Percentiles rank a stretch among this genome's conserved stretches.
Conservation (phyloP, 75 land plant genomes). For the Pinus tabuliformis region DNA sequence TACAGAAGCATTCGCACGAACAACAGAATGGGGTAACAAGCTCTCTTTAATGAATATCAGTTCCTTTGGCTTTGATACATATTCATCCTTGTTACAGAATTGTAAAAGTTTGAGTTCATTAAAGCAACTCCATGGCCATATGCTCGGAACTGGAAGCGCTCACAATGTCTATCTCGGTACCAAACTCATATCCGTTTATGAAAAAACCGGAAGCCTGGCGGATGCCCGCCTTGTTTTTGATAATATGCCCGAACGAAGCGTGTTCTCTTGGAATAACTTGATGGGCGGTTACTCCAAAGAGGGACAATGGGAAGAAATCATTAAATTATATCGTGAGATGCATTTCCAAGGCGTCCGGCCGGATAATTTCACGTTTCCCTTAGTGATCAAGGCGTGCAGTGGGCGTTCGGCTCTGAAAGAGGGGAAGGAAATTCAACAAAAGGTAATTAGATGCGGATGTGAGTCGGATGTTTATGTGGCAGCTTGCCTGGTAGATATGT, state of each 20-base stretch:
- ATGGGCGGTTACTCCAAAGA: slow-evolving; percentile 56
- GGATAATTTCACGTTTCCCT: slow-evolving; percentile 55
- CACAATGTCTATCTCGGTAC: slow-evolving; percentile 28
- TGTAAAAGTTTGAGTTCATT: not conserved
- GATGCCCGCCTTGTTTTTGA: slow-evolving; percentile 61
- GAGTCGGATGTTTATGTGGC: slow-evolving; percentile 13
- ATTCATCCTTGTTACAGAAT: no score
- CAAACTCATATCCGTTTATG: slow-evolving; percentile 51
- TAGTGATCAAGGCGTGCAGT: slow-evolving; percentile 48
- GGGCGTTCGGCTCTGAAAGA: slow-evolving; percentile 12
- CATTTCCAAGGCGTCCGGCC: slow-evolving; percentile 52
- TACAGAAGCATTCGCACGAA: no score
- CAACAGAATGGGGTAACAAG: no score
- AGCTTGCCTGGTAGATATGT: slow-evolving; percentile 31
- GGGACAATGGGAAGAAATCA: slow-evolving; percentile 51
- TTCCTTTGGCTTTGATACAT: no score
- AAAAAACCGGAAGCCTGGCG: slow-evolving; percentile 25
- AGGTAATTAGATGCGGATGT: slow-evolving; percentile 14
- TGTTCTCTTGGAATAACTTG: slow-evolving; percentile 63
- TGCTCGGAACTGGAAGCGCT: slow-evolving; percentile 39
- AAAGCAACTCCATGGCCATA: slow-evolving; percentile 44
- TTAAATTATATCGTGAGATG: slow-evolving; percentile 65
- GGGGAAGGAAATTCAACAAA: slow-evolving; percentile 21
- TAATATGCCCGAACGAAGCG: slow-evolving; percentile 26
- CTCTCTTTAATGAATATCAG: no score